These are phyloP conservation scores for Jaltomata sinuosa DNA, from an alignment of 257 asterid genomes.

Conservation along the genomic window DNA sequence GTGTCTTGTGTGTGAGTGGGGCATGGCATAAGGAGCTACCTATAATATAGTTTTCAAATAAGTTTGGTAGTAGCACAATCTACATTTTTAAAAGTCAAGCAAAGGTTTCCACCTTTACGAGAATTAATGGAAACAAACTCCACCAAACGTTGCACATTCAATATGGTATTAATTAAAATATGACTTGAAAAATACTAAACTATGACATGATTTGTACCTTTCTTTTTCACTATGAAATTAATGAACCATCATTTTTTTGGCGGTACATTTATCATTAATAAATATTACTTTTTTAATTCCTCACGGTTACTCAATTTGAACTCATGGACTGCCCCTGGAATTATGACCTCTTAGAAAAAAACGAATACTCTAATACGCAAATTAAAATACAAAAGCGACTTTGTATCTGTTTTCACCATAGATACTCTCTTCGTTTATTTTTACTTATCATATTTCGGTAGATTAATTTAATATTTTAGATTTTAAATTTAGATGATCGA, in stretches of 20 bases:
- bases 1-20: not conserved
- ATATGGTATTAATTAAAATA: not conserved
- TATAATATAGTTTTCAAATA: not conserved
- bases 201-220: not conserved
- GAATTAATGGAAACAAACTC: not conserved
- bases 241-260: not conserved
- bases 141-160: not conserved
- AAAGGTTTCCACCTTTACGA: not conserved
- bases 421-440: too few relatives aligned
- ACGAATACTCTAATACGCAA: not conserved
- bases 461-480: too few relatives aligned
- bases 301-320: not conserved
- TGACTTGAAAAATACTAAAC: not conserved
- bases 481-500: too few relatives aligned
- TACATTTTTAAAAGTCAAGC: not conserved
- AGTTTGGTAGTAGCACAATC: not conserved
- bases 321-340: not conserved
- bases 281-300: not conserved
- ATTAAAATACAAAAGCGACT: not conserved
- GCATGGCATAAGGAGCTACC: not conserved
- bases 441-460: too few relatives aligned
- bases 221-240: not conserved
- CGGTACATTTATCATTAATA: not conserved
- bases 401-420: too few relatives aligned
- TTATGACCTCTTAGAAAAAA: not conserved